Conservation (phyloP, 2,329 filamentous ascomycete species). For the Talaromyces verruculosus region DNA sequence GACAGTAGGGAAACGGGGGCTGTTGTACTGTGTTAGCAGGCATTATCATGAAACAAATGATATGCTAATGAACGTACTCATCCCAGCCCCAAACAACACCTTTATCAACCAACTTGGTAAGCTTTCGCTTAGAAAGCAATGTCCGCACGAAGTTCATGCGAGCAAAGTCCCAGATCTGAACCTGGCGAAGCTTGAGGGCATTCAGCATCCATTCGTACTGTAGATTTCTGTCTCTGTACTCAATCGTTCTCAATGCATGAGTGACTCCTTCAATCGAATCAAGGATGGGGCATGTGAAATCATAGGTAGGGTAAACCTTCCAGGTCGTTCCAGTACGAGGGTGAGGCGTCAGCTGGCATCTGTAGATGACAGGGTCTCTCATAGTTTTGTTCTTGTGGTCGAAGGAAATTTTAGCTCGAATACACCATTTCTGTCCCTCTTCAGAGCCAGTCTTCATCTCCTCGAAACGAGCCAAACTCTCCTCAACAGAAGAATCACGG, state of each 20-base stretch:
- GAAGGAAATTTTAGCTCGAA: slow-evolving; percentile 88
- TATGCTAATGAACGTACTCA: slow-evolving; percentile 30
- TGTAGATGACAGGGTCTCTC: slow-evolving; percentile 95
- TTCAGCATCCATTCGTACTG: slow-evolving; percentile 55
- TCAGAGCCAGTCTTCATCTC: slow-evolving; percentile 88
- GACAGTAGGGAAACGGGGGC: slow-evolving; percentile 52
- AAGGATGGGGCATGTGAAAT: slow-evolving; percentile 64
- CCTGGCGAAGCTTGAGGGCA: slow-evolving; percentile 46
- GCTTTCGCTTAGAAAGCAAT: slow-evolving; percentile 53
- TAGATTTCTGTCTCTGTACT: slow-evolving; percentile 55
- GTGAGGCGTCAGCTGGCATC: slow-evolving; percentile 72
- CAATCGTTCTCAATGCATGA: slow-evolving; percentile 64
- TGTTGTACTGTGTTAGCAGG: background rate
- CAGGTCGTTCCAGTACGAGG: slow-evolving; percentile 64
- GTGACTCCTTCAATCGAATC: slow-evolving; percentile 64
- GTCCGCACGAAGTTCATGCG: slow-evolving; percentile 55
- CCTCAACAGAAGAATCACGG: slow-evolving; percentile 75
- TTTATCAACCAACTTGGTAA: slow-evolving; percentile 52
- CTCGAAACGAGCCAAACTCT: slow-evolving; percentile 81
- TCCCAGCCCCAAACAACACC: slow-evolving; percentile 54
- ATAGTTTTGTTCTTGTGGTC: slow-evolving; percentile 94
- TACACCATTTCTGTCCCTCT: slow-evolving; percentile 81
- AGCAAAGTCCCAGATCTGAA: slow-evolving; percentile 54
- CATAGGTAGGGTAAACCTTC: slow-evolving; percentile 68
- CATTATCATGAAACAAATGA: background rate